Conservation (phyloP, 1,139 yeast genomes). For the Blastobotrys buckinghamii region DNA sequence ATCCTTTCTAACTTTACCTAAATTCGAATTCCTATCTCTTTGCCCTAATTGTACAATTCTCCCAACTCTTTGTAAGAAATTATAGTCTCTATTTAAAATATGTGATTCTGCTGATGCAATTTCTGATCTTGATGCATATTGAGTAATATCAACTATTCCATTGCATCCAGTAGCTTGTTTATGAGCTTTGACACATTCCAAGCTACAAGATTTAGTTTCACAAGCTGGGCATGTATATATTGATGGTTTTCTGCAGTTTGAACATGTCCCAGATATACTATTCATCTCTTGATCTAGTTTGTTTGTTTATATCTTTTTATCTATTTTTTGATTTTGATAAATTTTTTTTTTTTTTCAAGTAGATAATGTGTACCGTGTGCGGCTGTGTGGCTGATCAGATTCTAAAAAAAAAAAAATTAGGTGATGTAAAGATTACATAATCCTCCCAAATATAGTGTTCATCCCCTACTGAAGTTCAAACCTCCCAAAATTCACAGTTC, state of each 20-base stretch:
- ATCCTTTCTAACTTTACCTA: not conserved
- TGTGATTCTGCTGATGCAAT: slow-evolving; percentile 20
- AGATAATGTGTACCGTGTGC: not conserved
- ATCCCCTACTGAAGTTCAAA: not conserved
- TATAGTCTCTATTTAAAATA: slow-evolving; percentile 75
- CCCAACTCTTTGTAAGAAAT: slow-evolving; percentile 59
- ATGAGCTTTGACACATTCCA: slow-evolving; percentile 66
- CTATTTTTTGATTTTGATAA: not conserved
- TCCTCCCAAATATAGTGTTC: not conserved
- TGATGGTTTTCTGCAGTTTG: slow-evolving; percentile 18
- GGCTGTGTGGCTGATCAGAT: not conserved
- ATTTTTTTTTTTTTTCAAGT: not conserved
- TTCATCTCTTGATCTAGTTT: not conserved
- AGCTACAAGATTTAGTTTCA: slow-evolving; percentile 56
- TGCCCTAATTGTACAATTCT: slow-evolving; percentile 43
- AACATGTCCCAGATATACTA: not conserved
- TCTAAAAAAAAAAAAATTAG: not conserved
- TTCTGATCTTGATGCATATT: slow-evolving; percentile 40
- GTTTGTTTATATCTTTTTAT: not conserved
- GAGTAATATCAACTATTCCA: slow-evolving; percentile 60
- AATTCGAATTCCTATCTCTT: slow-evolving; percentile 8
- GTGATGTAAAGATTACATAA: not conserved
- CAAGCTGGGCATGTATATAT: slow-evolving; percentile 91
- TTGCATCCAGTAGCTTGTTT: slow-evolving; percentile 57
- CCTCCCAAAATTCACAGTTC: too few relatives aligned